Evolutionary conservation across 768 basidiomycete species (phyloP), one percentile per base, ranked within the genome.

Genomic region (Mycena metata): DNA sequence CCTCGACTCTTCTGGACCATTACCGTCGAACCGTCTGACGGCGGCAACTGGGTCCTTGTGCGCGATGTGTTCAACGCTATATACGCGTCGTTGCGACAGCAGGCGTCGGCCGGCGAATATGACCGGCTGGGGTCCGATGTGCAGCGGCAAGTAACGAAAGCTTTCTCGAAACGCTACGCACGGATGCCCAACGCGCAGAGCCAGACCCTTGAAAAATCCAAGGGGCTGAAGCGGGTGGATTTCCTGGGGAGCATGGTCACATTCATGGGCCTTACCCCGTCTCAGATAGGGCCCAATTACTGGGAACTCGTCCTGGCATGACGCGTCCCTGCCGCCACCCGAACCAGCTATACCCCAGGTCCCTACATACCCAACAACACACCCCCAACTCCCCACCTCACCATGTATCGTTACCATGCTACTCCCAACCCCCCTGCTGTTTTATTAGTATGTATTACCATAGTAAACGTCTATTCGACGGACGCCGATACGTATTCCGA

Each of bases 201-300:
- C 13, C 9, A 60, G 59, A 41, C 19, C 9, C 9, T 61, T 9
- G 80, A 83, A 75, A 76, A 70, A 74, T 70, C 67, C 70, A 82
- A 83, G 73, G 82, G 82, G 10, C 66, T 83, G 30, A 83, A 81
- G 75, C 69, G 80, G 73, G 75, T 83, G 30, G 82, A 83, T 69
- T 80, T 81, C 71, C 75, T 83, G 66, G 79, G 80, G 0, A 73
- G 76, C 2, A 73, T 75, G 23, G 65, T 74, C 43, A 66, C 62
- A 30, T 83, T 82, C 46, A 74, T 64, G 12, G 82, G 82, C 12
- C 49, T 83, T 23, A 69, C 72, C 19, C 67, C 61, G 52, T 72
- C 78, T 42, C 67, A 64, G 46, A 72, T 75, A 10, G 79, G 76
- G 11, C 75, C 50, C 23, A 75, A 77, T 45, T 64, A 71, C 46